Evolutionary conservation across 345 rosid genomes (phyloP).

Genomic region (Lumnitzera littorea): DNA sequence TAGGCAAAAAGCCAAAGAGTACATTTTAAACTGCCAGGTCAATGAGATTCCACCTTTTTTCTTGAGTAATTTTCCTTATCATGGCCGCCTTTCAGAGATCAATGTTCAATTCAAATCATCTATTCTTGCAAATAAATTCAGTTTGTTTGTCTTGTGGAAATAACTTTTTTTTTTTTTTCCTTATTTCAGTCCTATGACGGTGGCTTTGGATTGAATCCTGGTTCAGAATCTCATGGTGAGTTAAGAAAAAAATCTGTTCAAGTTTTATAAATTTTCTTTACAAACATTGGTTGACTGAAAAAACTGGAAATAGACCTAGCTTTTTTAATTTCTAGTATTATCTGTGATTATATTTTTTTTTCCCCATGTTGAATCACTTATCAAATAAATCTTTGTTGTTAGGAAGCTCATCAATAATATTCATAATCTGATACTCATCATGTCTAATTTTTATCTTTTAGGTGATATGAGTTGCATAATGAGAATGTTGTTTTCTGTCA

Average conservation of each 20-base stretch:
- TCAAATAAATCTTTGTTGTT: too few relatives aligned
- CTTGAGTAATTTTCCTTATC: not conserved
- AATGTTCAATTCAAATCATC: not conserved
- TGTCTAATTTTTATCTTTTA: too few relatives aligned
- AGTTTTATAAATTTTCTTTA: too few relatives aligned
- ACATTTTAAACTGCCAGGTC: slow-evolving; percentile 80
- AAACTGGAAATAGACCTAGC: too few relatives aligned
- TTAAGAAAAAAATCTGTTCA: slow-evolving; percentile 13
- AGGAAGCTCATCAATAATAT: too few relatives aligned
- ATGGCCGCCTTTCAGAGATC: not conserved
- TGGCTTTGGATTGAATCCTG: slow-evolving; percentile 91
- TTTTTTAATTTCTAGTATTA: too few relatives aligned
- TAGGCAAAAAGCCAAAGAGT: slow-evolving; percentile 63
- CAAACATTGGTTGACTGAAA: too few relatives aligned
- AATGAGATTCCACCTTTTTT: slow-evolving; percentile 1
- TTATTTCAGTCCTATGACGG: slow-evolving; percentile 88
- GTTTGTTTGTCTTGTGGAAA: not conserved
- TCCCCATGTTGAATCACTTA: too few relatives aligned
- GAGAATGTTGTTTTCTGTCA: too few relatives aligned
- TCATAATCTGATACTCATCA: too few relatives aligned
- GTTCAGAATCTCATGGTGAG: slow-evolving; percentile 97
- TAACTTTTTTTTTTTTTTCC: not conserved
- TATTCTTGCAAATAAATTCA: not conserved
- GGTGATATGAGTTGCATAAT: too few relatives aligned
- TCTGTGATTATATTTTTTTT: too few relatives aligned